Base-by-base conservation (phyloP, 2,329 filamentous ascomycete species). In the Neofusicoccum sp. region DNA sequence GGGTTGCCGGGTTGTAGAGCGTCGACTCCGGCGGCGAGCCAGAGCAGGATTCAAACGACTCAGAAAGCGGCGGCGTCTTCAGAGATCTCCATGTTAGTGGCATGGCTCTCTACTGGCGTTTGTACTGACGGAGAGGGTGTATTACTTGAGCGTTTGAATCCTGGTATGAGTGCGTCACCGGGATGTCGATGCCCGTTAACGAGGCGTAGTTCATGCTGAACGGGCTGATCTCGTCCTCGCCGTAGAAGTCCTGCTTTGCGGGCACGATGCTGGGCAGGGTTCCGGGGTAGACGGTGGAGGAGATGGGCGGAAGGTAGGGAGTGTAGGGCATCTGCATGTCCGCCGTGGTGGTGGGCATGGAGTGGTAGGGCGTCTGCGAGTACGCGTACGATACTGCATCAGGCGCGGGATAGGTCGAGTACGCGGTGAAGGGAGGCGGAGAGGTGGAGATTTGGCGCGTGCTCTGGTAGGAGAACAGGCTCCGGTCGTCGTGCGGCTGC, bases 1-100 rank as follows among this genome's bases (percentile, higher is more conserved):
- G 89, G 58, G 89, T 91, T 44, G 84, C 84, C 38, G 88, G 88
- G 75, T 73, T 78, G 56, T 67, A 66, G 44, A 62, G 28, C 20
- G 28, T 61, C 51, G 70, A 73, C 61, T 79, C 78, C 57, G 75
- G 69, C 33, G 77, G 76, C 53, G 76, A 78, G 58, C 69, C 72
- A n/a, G 71, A 68, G 41, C 67, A 66, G 57, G 87, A 90, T 72
- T 89, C 87, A 73, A 86, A 89, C 30, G 86, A 88, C 72, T 89
- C 87, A 69, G 87, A 89, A 68, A 91, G 84, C 71, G 89, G 87
- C 77, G 89, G 89, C 75, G 89, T 91, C 89, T 92, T 67, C 38
- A 56, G 48, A 61, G 48, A 45, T 45, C 28, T 54, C 49, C 40
- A 56, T 61, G 61, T 61, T 63, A 65, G 63, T 65, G 65, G 63